Conservation (phyloP, 2,329 filamentous ascomycete species). For the Pseudogymnoascus sp. region DNA sequence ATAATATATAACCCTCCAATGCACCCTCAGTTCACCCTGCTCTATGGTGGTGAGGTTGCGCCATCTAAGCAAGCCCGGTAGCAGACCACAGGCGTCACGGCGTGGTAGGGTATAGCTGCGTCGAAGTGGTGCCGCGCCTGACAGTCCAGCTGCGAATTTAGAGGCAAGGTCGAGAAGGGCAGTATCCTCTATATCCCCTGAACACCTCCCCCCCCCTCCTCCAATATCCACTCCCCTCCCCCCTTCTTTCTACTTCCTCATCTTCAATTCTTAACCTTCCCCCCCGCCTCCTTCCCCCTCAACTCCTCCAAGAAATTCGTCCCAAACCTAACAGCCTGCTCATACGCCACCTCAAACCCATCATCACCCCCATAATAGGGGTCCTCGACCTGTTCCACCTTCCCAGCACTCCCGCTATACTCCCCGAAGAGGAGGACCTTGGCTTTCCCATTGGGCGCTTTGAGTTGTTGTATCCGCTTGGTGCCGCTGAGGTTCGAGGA, state of each 20-base stretch:
- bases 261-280: background rate
- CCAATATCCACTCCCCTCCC: no score
- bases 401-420: conserved; percentile 56
- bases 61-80: no score
- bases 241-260: no score
- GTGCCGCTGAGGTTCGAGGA: conserved; percentile 68
- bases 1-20: background rate
- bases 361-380: conserved; percentile 85
- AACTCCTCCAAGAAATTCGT: conserved; percentile 62
- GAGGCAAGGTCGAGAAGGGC: no score
- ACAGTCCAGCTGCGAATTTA: background rate
- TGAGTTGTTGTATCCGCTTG: conserved; percentile 42
- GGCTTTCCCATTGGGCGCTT: conserved; percentile 41
- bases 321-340: conserved; percentile 72
- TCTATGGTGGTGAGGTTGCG: no score
- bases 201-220: no score
- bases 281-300: background rate
- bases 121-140: no score
- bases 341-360: conserved; percentile 78
- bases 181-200: no score
- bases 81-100: background rate
- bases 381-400: conserved; percentile 67
- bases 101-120: background rate
- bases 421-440: conserved; percentile 79
- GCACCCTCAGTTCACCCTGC: background rate